A percentile compares a stretch with the other conserved stretches of the same genome.
These are phyloP conservation scores for Adansonia madagascariensis DNA, from an alignment of 441 rosid genomes.

Conservation along the genomic window DNA sequence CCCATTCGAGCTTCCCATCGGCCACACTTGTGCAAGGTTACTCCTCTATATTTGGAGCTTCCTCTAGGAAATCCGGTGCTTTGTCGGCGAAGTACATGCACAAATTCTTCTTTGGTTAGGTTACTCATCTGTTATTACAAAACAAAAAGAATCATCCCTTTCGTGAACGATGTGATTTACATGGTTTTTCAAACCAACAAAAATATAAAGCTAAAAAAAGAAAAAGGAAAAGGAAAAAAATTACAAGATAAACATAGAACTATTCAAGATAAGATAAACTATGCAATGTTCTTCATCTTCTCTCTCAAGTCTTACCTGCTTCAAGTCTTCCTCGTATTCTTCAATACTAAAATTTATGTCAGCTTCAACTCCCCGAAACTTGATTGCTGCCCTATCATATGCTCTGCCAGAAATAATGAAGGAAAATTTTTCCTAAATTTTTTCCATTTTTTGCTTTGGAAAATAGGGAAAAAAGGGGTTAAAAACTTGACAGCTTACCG, in stretches of 20 bases:
- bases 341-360: slow-evolving; percentile 86
- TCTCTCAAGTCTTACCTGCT: slow-evolving; percentile 59
- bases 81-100: slow-evolving; percentile 96
- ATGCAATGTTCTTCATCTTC: too few species aligned
- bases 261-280: slow-evolving; percentile 33
- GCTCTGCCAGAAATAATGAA: slow-evolving; percentile 53
- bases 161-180: slow-evolving; percentile 6
- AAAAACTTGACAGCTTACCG: slow-evolving; percentile 47
- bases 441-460: not conserved
- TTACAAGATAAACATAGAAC: slow-evolving; percentile 34
- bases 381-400: slow-evolving; percentile 97
- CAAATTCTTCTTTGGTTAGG: slow-evolving; percentile 93
- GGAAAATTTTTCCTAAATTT: not conserved
- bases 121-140: slow-evolving; percentile 72
- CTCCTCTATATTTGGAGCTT: slow-evolving; percentile 98
- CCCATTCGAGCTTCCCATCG: slow-evolving; percentile 99
- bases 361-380: slow-evolving; percentile 92
- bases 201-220: not conserved
- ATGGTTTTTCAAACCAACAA: slow-evolving; percentile 14
- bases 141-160: slow-evolving; percentile 16
- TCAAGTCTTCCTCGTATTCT: slow-evolving; percentile 90
- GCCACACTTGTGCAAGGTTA: slow-evolving; percentile 97
- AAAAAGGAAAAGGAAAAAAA: slow-evolving; percentile 23
- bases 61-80: slow-evolving; percentile 99
- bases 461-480: not conserved